Evolutionary conservation across 495 filamentous ascomycete genomes (phyloP).

Genomic region (Penicillium crystallinum): DNA sequence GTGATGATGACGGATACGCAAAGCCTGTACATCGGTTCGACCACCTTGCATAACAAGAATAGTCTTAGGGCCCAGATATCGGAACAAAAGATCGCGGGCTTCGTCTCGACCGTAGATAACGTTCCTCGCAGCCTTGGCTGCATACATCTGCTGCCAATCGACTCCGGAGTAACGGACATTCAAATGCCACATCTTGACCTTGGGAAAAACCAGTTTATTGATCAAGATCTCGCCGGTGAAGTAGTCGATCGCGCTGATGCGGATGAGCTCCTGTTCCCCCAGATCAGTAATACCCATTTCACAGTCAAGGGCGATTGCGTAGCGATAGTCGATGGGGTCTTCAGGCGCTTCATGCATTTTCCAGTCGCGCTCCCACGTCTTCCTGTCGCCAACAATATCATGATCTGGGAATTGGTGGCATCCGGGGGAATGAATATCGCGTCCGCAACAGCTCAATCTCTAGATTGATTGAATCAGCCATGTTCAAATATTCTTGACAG

Average conservation of each 20-base stretch:
- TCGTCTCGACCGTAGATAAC: slow-evolving; percentile 26
- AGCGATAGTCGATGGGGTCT: not conserved
- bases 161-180: slow-evolving; percentile 39
- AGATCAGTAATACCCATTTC: slow-evolving; percentile 38
- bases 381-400: not conserved
- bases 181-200: slow-evolving; percentile 31
- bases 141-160: slow-evolving; percentile 13
- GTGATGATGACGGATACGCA: slow-evolving; percentile 23
- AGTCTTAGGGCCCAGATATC: slow-evolving; percentile 31
- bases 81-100: slow-evolving; percentile 29
- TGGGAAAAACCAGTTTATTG: slow-evolving; percentile 38
- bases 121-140: slow-evolving; percentile 4
- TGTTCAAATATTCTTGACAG: not conserved
- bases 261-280: slow-evolving; percentile 36
- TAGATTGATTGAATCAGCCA: not conserved
- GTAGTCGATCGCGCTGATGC: slow-evolving; percentile 39
- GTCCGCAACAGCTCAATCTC: not conserved
- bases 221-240: slow-evolving; percentile 38
- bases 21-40: slow-evolving; percentile 19
- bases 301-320: slow-evolving; percentile 44
- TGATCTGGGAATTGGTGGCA: not conserved
- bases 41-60: slow-evolving; percentile 31
- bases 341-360: not conserved
- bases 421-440: not conserved
- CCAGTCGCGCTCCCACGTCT: not conserved